These are phyloP conservation scores for Oenanthe sinensis DNA, from an alignment of 129 eudicot genomes.

Conservation along the genomic window DNA sequence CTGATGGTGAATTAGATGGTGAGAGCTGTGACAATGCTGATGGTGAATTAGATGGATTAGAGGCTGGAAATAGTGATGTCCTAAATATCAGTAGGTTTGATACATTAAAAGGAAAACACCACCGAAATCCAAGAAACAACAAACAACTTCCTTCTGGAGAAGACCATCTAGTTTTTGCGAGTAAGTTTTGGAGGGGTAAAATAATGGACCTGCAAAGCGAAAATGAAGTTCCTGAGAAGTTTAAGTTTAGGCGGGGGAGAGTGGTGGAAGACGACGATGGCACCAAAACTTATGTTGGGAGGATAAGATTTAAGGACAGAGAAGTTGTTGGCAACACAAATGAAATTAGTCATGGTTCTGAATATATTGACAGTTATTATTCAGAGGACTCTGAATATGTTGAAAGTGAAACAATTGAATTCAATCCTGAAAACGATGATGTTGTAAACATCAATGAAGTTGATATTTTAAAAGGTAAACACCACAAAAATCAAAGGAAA, in stretches of 20 bases:
- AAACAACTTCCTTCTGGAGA: slow-evolving; percentile 26
- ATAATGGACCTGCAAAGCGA: slow-evolving; percentile 37
- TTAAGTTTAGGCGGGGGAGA: slow-evolving; percentile 46
- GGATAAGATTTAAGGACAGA: slow-evolving; percentile 34
- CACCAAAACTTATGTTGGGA: slow-evolving; percentile 17
- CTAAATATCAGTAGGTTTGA: slow-evolving; percentile 2
- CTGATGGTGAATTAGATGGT: slow-evolving; percentile 32
- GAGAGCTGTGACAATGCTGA: slow-evolving; percentile 13
- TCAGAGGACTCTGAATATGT: slow-evolving; percentile 9
- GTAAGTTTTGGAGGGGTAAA: slow-evolving; percentile 55
- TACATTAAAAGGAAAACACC: slow-evolving; percentile 21
- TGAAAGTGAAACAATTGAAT: slow-evolving; percentile 31
- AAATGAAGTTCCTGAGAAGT: slow-evolving; percentile 39
- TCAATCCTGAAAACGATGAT: slow-evolving; percentile 13
- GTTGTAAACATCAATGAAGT: slow-evolving; percentile 2
- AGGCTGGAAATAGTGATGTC: slow-evolving; percentile 11
- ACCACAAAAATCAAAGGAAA: slow-evolving; percentile 18
- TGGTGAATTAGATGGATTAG: slow-evolving; percentile 31
- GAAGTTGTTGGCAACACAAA: slow-evolving; percentile 14
- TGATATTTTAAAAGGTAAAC: slow-evolving; percentile 22
- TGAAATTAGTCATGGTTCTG: slow-evolving; percentile 12
- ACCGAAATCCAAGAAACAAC: slow-evolving; percentile 20
- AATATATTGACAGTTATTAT: slow-evolving; percentile 19
- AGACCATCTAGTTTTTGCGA: slow-evolving; percentile 20
- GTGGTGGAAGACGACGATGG: slow-evolving; percentile 21